phyloP scores from a whole-genome alignment of 371 early-diverging fungal genomes.

The Umbelopsis sp. region DNA sequence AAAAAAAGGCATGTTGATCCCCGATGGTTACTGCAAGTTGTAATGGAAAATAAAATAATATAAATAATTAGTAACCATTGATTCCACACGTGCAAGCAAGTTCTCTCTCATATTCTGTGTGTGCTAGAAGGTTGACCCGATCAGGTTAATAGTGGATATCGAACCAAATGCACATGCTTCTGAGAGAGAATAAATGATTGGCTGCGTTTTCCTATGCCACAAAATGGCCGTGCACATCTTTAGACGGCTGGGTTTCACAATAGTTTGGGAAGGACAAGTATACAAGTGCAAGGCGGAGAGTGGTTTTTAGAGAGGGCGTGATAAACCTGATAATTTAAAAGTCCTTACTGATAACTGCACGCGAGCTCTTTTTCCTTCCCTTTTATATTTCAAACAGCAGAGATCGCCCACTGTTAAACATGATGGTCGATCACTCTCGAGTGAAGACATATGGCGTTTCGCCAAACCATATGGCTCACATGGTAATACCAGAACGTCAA shows the following conservation, averaged over 20 bases:
- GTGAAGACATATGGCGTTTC: slow-evolving; percentile 2
- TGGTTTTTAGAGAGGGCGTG: neutral
- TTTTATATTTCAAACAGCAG: neutral
- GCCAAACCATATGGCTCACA: neutral
- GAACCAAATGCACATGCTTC: neutral
- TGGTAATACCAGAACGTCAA: neutral
- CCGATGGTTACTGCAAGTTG: neutral
- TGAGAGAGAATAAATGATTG: neutral
- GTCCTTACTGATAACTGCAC: neutral
- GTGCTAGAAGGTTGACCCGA: neutral
- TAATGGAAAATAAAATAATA: neutral
- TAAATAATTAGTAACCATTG: neutral
- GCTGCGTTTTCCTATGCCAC: neutral
- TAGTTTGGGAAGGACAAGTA: neutral
- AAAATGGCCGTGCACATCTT: neutral
- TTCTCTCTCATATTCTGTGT: neutral
- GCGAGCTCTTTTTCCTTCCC: neutral
- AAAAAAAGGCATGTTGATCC: neutral
- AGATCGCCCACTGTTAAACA: neutral
- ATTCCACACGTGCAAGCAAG: neutral
- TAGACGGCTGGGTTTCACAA: neutral
- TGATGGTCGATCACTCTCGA: slow-evolving; percentile 7
- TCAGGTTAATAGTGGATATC: neutral
- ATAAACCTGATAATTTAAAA: neutral
- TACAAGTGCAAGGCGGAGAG: neutral